These are phyloP conservation scores for Elongisporangium anandrum DNA, from an alignment of 352 stramenopile species.

Conservation along the genomic window DNA sequence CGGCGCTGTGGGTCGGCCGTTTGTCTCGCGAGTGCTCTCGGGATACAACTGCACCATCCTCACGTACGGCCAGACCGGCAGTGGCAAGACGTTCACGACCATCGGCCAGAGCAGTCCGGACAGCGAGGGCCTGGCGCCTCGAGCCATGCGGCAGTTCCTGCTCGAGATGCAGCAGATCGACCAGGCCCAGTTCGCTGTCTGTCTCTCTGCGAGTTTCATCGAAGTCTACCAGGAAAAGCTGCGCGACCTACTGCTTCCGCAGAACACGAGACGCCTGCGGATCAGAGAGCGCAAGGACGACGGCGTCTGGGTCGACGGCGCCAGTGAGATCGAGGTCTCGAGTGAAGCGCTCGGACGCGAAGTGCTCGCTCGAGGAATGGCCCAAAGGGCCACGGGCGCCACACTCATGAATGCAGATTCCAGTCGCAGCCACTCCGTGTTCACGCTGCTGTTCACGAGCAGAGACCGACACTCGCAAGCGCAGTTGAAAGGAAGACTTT, in stretches of 20 bases:
- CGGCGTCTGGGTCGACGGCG: conserved; percentile 46
- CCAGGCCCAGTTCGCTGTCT: conserved; percentile 16
- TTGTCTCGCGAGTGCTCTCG: conserved; percentile 42
- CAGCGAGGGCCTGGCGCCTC: conserved; percentile 29
- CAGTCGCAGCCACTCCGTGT: conserved; percentile 69
- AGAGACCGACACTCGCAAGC: conserved; percentile 6
- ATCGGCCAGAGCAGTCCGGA: conserved; percentile 22
- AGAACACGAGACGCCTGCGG: conserved; percentile 20
- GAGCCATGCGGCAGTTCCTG: conserved; percentile 32
- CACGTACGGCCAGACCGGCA: conserved; percentile 66
- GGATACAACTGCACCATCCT: conserved; percentile 76
- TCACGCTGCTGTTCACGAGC: conserved; percentile 44
- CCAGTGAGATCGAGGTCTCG: conserved; percentile 36
- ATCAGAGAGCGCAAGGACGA: conserved; percentile 40
- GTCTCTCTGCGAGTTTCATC: conserved; percentile 47
- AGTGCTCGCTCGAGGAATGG: conserved; percentile 30
- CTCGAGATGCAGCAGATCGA: conserved; percentile 11
- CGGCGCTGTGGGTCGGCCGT: conserved; percentile 32
- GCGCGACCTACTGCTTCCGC: conserved; percentile 44
- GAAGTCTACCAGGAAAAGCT: conserved; percentile 74
- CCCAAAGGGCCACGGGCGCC: conserved; percentile 31
- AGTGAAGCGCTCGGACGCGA: conserved; percentile 21
- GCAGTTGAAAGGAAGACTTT: conserved; percentile 25
- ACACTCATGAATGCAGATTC: conserved; percentile 60
- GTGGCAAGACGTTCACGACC: conserved; percentile 63